Percentiles rank a stretch among this genome's conserved stretches.
These are phyloP conservation scores for Olyra latifolia DNA, from an alignment of 176 grass and related monocot genomes.

Conservation along the genomic window DNA sequence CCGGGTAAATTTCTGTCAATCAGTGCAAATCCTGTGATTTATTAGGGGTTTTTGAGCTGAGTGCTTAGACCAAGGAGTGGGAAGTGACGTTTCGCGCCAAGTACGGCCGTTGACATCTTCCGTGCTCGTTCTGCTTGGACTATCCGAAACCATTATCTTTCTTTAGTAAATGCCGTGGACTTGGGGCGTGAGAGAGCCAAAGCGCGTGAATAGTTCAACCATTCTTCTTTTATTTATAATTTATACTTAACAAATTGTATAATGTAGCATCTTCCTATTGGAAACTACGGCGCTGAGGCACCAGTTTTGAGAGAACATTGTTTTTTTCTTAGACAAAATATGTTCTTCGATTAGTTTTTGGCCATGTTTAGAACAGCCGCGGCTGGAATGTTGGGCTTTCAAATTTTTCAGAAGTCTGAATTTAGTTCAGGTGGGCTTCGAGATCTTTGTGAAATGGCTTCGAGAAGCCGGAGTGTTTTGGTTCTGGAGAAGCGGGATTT, in stretches of 20 bases:
- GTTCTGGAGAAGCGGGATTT: no score
- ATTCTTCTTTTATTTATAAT: not conserved
- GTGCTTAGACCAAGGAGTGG: not conserved
- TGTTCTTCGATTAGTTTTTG: not conserved
- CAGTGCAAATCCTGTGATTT: slow-evolving; percentile 2
- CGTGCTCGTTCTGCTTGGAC: not conserved
- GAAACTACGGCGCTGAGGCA: not conserved
- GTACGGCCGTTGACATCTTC: slow-evolving; percentile 18
- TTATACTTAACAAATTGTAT: not conserved
- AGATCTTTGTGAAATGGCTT: no score
- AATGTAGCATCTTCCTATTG: not conserved
- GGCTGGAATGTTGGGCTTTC: no score
- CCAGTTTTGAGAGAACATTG: not conserved
- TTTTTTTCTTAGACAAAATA: not conserved
- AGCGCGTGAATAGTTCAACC: slow-evolving; percentile 20
- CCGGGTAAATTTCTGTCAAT: not conserved
- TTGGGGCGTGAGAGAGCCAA: slow-evolving; percentile 31
- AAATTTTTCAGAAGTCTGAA: no score
- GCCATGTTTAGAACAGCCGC: no score
- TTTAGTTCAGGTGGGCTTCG: no score
- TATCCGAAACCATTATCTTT: slow-evolving; percentile 9
- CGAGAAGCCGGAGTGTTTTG: no score
- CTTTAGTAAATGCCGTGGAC: slow-evolving; percentile 25
- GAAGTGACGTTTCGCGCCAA: slow-evolving; percentile 22
- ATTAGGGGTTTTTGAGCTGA: slow-evolving; percentile 14